phyloP scores from a whole-genome alignment of 108 stramenopile genomes.

The Cyclostephanos invisitatus region DNA sequence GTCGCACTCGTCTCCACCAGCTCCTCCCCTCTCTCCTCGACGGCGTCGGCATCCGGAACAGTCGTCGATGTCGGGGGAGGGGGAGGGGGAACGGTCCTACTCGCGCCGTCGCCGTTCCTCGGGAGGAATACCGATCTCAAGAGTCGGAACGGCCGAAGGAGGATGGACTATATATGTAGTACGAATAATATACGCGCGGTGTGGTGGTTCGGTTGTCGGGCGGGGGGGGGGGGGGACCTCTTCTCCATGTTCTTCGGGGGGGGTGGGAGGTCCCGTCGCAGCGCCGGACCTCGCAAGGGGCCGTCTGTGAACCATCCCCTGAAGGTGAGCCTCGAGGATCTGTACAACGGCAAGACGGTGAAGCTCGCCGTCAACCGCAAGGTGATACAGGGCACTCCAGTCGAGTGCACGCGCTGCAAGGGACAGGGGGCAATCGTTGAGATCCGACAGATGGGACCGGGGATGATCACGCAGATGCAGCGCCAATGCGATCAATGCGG shows the following conservation, averaged over 20 bases:
- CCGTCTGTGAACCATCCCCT: slow-evolving; percentile 92
- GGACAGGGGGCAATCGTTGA: slow-evolving; percentile 91
- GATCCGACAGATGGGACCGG: slow-evolving; percentile 86
- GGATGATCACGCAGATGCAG: slow-evolving; percentile 92
- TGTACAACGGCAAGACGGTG: slow-evolving; percentile 97
- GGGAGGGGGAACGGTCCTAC: too few species aligned
- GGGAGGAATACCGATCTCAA: slow-evolving; percentile 6
- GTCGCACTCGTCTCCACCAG: background rate
- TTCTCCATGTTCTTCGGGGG: slow-evolving; percentile 97
- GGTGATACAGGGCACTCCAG: slow-evolving; percentile 79
- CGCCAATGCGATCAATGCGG: slow-evolving; percentile 71
- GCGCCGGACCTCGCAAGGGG: slow-evolving; percentile 87
- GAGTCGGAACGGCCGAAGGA: slow-evolving; percentile 26
- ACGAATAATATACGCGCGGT: too few species aligned
- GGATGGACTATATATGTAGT: slow-evolving; percentile 8
- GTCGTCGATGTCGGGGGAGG: background rate
- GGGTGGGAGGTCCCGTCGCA: slow-evolving; percentile 49
- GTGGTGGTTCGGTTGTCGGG: too few species aligned
- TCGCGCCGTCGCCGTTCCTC: background rate
- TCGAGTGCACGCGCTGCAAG: slow-evolving; percentile 70
- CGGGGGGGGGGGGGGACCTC: slow-evolving; percentile 85
- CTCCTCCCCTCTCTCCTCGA: background rate
- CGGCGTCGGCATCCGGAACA: background rate
- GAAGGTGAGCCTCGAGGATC: slow-evolving; percentile 90
- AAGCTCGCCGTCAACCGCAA: slow-evolving; percentile 89